These are phyloP conservation scores for Nicotiana obtusifolia DNA, from an alignment of 257 asterid genomes.

Conservation along the genomic window DNA sequence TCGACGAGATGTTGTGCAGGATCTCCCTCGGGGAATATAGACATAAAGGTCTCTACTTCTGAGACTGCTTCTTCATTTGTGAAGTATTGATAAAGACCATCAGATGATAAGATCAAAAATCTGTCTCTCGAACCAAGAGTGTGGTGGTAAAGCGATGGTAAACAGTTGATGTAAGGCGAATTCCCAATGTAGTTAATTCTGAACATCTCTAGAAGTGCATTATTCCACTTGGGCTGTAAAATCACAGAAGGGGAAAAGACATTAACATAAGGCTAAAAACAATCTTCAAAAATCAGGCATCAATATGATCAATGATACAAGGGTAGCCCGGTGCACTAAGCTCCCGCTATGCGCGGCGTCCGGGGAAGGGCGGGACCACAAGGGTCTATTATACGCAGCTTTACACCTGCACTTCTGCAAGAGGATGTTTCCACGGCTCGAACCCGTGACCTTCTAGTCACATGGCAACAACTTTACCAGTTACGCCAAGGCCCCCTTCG, in stretches of 20 bases:
- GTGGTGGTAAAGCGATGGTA: constrained; percentile 78
- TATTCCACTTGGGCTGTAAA: constrained; percentile 87
- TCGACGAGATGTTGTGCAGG: constrained; percentile 98
- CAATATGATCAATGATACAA: neutral
- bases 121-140: constrained; percentile 56
- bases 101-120: constrained; percentile 89
- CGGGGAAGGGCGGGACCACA: too few relatives aligned
- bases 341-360: too few relatives aligned
- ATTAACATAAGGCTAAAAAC: neutral
- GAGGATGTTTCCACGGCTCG: too few relatives aligned
- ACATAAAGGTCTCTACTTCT: constrained; percentile 78
- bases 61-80: constrained; percentile 81
- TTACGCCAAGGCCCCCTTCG: neutral
- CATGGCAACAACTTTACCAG: too few relatives aligned
- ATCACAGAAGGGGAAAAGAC: neutral
- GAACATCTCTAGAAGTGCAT: constrained; percentile 85
- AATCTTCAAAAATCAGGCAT: neutral
- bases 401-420: too few relatives aligned
- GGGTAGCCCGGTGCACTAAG: too few relatives aligned
- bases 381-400: too few relatives aligned
- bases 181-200: constrained; percentile 75
- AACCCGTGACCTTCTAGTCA: too few relatives aligned
- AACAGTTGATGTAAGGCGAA: constrained; percentile 70
- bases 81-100: constrained; percentile 94
- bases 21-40: constrained; percentile 88